These are phyloP conservation scores for Sparassis latifolia DNA, from an alignment of 1,284 basidiomycete species.

Conservation along the genomic window DNA sequence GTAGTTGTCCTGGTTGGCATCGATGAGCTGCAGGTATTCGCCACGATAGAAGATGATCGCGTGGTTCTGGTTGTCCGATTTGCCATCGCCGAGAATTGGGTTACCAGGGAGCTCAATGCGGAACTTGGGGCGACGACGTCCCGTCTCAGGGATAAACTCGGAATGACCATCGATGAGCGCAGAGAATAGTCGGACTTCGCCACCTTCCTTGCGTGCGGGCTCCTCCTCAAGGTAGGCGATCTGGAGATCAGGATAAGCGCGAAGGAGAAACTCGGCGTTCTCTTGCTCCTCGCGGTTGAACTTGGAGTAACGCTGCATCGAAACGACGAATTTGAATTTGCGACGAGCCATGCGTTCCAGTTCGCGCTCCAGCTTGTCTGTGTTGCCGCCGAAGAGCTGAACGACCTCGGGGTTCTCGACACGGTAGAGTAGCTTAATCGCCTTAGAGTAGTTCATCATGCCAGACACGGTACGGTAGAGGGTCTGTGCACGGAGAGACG, in stretches of 20 bases:
- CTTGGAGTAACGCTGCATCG: conserved; percentile 99
- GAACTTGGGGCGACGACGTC: conserved; percentile 93
- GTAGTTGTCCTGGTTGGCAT: conserved; percentile 99
- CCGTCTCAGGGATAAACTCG: conserved; percentile 87
- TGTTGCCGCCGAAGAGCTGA: conserved; percentile 95
- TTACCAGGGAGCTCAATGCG: conserved; percentile 97
- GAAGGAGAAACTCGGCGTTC: conserved; percentile 96
- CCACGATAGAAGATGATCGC: conserved; percentile 99
- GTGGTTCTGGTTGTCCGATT: conserved; percentile 99
- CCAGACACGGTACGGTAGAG: conserved; percentile 98
- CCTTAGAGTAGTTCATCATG: conserved; percentile 99
- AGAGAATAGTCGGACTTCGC: conserved; percentile 93
- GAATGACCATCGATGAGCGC: conserved; percentile 97
- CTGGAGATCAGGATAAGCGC: conserved; percentile 98
- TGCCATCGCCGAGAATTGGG: conserved; percentile 98
- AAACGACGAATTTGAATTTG: conserved; percentile 99
- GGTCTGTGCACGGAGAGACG: conserved; percentile 95
- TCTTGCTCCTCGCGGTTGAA: conserved; percentile 99
- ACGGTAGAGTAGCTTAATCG: conserved; percentile 98
- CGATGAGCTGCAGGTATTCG: conserved; percentile 98
- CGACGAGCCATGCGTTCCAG: conserved; percentile 95
- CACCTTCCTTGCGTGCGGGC: conserved; percentile 87
- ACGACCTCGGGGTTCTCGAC: conserved; percentile 99
- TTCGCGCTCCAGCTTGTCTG: conserved; percentile 94
- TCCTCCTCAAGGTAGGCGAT: conserved; percentile 99